Evolutionary conservation across 495 filamentous ascomycete species (phyloP).

Genomic region (Penicillium bovifimosum): DNA sequence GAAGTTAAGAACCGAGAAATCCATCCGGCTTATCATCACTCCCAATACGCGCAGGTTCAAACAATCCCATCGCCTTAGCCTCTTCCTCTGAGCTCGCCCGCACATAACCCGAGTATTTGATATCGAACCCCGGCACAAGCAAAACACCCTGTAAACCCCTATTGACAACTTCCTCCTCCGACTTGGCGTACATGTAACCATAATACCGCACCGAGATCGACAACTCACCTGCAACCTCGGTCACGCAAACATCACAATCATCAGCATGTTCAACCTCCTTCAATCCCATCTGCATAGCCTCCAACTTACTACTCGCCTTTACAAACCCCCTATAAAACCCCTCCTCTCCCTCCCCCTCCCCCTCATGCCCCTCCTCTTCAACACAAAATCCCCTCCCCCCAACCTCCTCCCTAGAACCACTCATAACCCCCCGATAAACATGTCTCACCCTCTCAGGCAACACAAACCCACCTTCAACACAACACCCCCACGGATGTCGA

Average conservation of each 20-base stretch:
- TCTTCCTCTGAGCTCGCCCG: not conserved
- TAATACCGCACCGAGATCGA: not conserved
- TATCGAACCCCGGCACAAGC: not conserved
- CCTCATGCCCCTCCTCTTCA: not conserved
- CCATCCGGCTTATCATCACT: not conserved
- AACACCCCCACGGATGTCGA: constrained; percentile 1
- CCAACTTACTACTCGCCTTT: not conserved
- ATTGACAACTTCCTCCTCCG: not conserved
- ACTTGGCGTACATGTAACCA: not conserved
- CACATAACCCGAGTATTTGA: not conserved
- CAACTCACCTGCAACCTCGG: not conserved
- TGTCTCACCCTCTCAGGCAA: not conserved
- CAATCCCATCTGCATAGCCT: not conserved
- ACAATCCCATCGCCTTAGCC: not conserved
- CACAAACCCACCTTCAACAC: not conserved
- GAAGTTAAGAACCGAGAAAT: too few species aligned
- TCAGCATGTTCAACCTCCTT: constrained; percentile 1
- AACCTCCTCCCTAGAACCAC: not conserved
- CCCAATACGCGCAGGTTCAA: not conserved
- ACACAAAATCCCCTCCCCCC: not conserved
- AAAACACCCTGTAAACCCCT: not conserved
- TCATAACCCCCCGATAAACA: not conserved
- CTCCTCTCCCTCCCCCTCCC: not conserved
- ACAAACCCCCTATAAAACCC: not conserved
- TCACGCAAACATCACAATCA: not conserved